These are phyloP conservation scores for Musa troglodytarum DNA, from an alignment of 176 grass and related monocot genomes.

Conservation along the genomic window DNA sequence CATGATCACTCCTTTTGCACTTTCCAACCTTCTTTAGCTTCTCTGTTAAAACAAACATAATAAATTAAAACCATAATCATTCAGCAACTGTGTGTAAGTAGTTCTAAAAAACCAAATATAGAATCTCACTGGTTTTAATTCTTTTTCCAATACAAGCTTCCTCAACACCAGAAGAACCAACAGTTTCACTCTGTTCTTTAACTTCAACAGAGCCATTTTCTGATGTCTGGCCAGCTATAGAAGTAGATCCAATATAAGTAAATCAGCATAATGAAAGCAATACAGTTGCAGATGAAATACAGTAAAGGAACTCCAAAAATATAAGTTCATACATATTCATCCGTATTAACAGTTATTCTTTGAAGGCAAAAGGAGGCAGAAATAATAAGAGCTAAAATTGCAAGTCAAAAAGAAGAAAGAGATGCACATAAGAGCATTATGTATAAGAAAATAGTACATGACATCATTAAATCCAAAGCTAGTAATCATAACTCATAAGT, in stretches of 20 bases:
- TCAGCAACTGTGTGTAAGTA: conserved; percentile 10
- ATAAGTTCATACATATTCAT: background rate
- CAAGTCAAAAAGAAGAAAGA: background rate
- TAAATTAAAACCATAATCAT: conserved; percentile 3
- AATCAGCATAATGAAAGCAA: background rate
- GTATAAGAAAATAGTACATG: background rate
- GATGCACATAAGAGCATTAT: background rate
- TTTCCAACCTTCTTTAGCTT: conserved; percentile 49
- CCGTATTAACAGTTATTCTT: background rate
- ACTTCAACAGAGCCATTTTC: background rate
- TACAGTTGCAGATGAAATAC: background rate
- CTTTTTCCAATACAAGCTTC: conserved; percentile 40
- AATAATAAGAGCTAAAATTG: background rate
- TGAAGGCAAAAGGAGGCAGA: background rate
- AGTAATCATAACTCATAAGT: background rate
- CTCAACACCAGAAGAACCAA: conserved; percentile 28
- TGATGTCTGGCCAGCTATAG: conserved; percentile 9
- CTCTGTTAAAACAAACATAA: conserved; percentile 29
- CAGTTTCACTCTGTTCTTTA: conserved; percentile 26
- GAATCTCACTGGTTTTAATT: conserved; percentile 39
- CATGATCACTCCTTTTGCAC: conserved; percentile 24
- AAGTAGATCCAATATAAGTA: conserved; percentile 5
- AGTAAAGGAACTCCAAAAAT: background rate
- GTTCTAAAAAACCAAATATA: background rate
- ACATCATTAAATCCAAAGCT: background rate